Conservation (phyloP, 1,284 basidiomycete species). For the Meripilus lineatus region DNA sequence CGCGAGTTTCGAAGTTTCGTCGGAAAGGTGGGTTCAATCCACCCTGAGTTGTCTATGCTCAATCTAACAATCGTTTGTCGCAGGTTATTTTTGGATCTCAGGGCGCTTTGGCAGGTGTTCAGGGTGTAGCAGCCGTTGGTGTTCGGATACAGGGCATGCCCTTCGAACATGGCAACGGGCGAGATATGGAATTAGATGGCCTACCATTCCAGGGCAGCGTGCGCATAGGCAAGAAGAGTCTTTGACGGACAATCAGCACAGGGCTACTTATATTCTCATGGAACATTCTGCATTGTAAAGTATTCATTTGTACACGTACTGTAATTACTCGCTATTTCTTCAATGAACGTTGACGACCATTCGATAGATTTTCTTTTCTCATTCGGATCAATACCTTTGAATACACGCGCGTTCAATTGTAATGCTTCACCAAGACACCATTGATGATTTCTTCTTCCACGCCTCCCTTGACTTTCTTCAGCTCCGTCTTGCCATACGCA, state of each 20-base stretch:
- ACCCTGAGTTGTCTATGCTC: background rate
- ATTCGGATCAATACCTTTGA: no score
- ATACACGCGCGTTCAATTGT: slow-evolving; percentile 27
- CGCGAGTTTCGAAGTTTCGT: slow-evolving; percentile 70
- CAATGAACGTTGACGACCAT: background rate
- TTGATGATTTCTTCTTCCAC: slow-evolving; percentile 40
- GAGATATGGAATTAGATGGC: slow-evolving; percentile 53
- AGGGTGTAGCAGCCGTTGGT: slow-evolving; percentile 58
- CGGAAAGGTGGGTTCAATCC: slow-evolving; percentile 47
- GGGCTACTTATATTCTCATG: no score
- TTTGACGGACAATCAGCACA: background rate
- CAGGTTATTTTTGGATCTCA: slow-evolving; percentile 63
- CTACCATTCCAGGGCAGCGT: slow-evolving; percentile 67
- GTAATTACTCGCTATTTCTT: no score
- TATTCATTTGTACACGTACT: no score
- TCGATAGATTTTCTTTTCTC: background rate
- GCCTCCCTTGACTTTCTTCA: slow-evolving; percentile 26
- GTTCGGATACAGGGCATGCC: slow-evolving; percentile 59
- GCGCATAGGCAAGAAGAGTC: slow-evolving; percentile 52
- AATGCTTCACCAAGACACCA: slow-evolving; percentile 40
- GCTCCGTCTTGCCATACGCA: slow-evolving; percentile 29
- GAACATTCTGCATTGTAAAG: no score
- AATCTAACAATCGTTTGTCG: background rate
- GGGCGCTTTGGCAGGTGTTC: slow-evolving; percentile 66
- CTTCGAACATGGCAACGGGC: slow-evolving; percentile 28